Evolutionary conservation across 345 rosid species (phyloP).

Genomic region (Excoecaria cochinchinensis): DNA sequence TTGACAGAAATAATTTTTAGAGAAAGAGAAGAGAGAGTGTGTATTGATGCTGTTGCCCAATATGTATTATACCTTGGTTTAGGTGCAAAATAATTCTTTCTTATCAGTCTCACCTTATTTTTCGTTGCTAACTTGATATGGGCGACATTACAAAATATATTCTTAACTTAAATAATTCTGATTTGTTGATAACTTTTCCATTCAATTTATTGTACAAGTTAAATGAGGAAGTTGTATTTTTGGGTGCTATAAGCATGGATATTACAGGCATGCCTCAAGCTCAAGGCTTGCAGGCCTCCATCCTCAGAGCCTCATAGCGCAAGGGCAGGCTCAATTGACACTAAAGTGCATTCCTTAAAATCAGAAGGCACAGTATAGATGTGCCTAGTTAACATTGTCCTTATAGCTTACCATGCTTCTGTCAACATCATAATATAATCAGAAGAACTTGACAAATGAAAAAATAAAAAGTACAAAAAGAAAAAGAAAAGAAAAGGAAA

Average conservation of each 20-base stretch:
- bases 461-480: too few relatives aligned
- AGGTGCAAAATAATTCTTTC: neutral
- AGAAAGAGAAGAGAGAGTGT: neutral
- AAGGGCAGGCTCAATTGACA: too few relatives aligned
- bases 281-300: neutral
- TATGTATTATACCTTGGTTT: neutral
- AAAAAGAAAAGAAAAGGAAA: too few relatives aligned
- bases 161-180: neutral
- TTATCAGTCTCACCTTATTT: neutral
- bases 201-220: neutral
- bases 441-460: too few relatives aligned
- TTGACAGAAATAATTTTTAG: neutral
- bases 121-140: neutral
- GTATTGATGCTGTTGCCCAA: neutral
- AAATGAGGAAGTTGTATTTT: neutral
- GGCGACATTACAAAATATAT: neutral
- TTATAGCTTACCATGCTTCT: too few relatives aligned
- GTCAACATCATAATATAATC: too few relatives aligned
- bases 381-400: too few relatives aligned
- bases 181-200: neutral
- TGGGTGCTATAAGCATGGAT: neutral
- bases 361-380: too few relatives aligned
- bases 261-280: neutral
- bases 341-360: too few relatives aligned
- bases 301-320: neutral